A percentile compares a stretch with the other conserved stretches of the same genome.
These are phyloP conservation scores for Backusella tuberculispora DNA, from an alignment of 192 early-diverging fungal genomes.

Conservation along the genomic window DNA sequence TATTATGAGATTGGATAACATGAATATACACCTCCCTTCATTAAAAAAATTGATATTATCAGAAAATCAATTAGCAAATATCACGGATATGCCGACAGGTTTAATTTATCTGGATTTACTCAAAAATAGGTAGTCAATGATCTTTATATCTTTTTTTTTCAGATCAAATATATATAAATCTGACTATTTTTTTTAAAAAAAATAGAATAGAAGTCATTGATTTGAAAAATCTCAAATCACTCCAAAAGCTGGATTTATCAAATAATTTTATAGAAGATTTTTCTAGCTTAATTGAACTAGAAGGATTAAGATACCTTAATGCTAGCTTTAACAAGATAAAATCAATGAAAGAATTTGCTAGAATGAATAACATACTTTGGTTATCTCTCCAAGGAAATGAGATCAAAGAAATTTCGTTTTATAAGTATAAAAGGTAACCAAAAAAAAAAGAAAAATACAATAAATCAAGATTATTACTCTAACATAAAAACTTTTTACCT, in stretches of 20 bases:
- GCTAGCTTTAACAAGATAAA: not conserved
- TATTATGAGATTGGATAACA: not conserved
- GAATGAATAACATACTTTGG: not conserved
- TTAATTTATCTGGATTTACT: not conserved
- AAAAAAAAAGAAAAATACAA: not conserved
- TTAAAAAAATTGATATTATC: conserved; percentile 1
- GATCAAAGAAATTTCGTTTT: not conserved
- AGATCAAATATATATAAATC: too few species aligned
- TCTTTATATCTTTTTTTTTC: too few species aligned
- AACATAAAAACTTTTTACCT: not conserved
- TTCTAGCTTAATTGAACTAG: not conserved
- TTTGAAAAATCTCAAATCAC: not conserved
- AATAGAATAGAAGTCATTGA: not conserved
- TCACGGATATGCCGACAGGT: not conserved
- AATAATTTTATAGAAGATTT: not conserved
- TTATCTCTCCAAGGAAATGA: not conserved
- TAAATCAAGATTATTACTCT: not conserved
- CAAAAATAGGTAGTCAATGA: not conserved
- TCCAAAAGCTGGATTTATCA: not conserved
- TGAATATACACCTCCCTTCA: not conserved
- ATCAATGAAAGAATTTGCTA: not conserved
- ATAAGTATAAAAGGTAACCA: not conserved
- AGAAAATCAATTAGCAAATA: not conserved
- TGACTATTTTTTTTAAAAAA: too few species aligned
- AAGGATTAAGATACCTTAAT: not conserved